phyloP scores from a whole-genome alignment of 192 early-diverging fungal species.

The Podila horticola region DNA sequence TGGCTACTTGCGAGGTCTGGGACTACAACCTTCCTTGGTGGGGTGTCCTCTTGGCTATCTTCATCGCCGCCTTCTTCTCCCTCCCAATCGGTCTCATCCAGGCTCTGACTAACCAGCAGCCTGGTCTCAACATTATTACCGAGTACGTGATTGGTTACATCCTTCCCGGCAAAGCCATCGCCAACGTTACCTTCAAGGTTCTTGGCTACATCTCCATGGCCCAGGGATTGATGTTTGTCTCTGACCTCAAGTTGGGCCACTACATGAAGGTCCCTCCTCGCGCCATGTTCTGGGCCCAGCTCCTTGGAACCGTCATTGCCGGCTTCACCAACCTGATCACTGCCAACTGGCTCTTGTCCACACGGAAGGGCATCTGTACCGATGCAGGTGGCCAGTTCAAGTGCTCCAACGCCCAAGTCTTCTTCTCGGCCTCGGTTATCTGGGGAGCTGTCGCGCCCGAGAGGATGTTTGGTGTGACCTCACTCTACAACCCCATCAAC shows the following conservation, averaged over 20 bases:
- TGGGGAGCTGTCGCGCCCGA: slow-evolving; percentile 77
- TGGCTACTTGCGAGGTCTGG: slow-evolving; percentile 23
- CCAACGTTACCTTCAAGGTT: slow-evolving; percentile 64
- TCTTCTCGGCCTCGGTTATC: slow-evolving; percentile 69
- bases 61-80: slow-evolving; percentile 38
- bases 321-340: slow-evolving; percentile 58
- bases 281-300: slow-evolving; percentile 64
- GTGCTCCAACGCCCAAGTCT: slow-evolving; percentile 25
- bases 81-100: slow-evolving; percentile 66
- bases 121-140: slow-evolving; percentile 60
- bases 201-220: slow-evolving; percentile 61
- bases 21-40: slow-evolving; percentile 55
- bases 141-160: slow-evolving; percentile 53
- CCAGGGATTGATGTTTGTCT: slow-evolving; percentile 75
- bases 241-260: slow-evolving; percentile 76
- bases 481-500: slow-evolving; percentile 33
- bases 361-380: slow-evolving; percentile 3
- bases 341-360: slow-evolving; percentile 50
- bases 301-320: slow-evolving; percentile 63
- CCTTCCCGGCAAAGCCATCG: slow-evolving; percentile 59
- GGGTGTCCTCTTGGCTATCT: slow-evolving; percentile 49
- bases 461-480: slow-evolving; percentile 59
- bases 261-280: slow-evolving; percentile 77
- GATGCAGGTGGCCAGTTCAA: too few species aligned
- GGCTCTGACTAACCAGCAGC: slow-evolving; percentile 58